Base-by-base conservation (phyloP, 2,329 filamentous ascomycete species). In the Fusarium transvaalense region DNA sequence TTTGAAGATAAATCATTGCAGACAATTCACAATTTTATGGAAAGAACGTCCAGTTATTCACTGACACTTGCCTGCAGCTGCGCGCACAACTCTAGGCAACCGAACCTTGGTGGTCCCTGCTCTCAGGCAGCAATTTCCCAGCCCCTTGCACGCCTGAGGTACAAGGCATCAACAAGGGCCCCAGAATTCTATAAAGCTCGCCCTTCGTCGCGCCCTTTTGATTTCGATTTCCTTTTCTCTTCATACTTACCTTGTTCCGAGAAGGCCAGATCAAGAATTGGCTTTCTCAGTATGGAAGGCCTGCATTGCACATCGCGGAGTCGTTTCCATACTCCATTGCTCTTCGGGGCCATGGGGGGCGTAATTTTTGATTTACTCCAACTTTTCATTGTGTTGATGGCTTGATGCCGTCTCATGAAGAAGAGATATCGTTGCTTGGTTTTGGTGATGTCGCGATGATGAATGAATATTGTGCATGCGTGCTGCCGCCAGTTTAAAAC, bases 291-390 rank as follows among this genome's bases (percentile, higher is more conserved):
- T 75, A 71, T 76, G 79, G 81, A 77, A 81, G 79, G 79, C 82
- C 83, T 85, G 83, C 83, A 85, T 85, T 84, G 83, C 83, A 86
- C 83, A 83, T 48, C 83, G 83, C 80, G 83, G 83, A 79, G 82
- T 83, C 79, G 75, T 76, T 64, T 80, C 78, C 75, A 75, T 73
- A 56, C 79, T 84, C 79, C 78, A 84, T 84, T 85, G 82, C 81
- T 82, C 82, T 85, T 85, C 81, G 83, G 82, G 82, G 82, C 82
- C 83, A 82, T 84, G 78, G 81, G 79, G 77, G 79, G 80, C 79
- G 82, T 47, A 85, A 85, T 85, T 85, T 85, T 85, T 85, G 82
- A 81, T 85, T 75, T 81, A 35, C 55, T 66, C 64, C 54, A 38
- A 50, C 71, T 83, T 85, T 85, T 85, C 83, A 80, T 84, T 81